Evolutionary conservation across 2,329 filamentous ascomycete species (phyloP), one percentile per base, ranked within the genome.

Genomic region (Sclerotinia trifoliorum): DNA sequence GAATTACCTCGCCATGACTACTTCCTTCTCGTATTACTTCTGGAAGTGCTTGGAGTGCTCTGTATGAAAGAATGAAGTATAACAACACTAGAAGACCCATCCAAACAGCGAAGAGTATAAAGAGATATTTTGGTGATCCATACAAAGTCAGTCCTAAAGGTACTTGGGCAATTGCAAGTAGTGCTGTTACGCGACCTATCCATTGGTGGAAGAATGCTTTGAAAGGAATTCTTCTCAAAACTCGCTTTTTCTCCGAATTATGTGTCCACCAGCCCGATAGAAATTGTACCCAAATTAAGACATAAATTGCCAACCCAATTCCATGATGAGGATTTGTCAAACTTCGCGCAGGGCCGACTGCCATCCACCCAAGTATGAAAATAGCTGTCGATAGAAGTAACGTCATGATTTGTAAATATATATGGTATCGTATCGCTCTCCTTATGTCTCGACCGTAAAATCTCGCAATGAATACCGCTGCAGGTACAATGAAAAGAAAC

Each of bases 141-240:
- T 97, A 99, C 1, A 99, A 83, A 0, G 94, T 94, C 58, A 99
- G 83, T 0, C 95, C 95, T 0, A 99, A 83, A 0, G 95, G 91
- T 15, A 99, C 87, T 77, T 99, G 95, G 4, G 89, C 85, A 72
- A 98, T 88, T 0, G 92, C 95, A 5, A 99, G 82, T 24, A 98
- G 80, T 3, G 91, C 90, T 74, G 94, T 87, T 0, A 86, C 81
- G 68, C 94, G 85, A 24, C 95, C 95, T 24, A 91, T 80, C 93
- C 95, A 97, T 77, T 94, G 91, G 80, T 99, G 95, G 54, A 98
- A 79, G 13, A 76, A 72, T 46, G 73, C 51, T 54, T 72, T 76
- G 15, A 78, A 44, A 1, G 75, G 72, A 24, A 72, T 42, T 63
- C 81, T 83, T 44, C 81, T 80, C 52, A 79, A 79, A 64, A 86